Evolutionary conservation across 2,329 filamentous ascomycete species (phyloP), one percentile per base, ranked within the genome.

Genomic region (Penicillium brevicompactum): DNA sequence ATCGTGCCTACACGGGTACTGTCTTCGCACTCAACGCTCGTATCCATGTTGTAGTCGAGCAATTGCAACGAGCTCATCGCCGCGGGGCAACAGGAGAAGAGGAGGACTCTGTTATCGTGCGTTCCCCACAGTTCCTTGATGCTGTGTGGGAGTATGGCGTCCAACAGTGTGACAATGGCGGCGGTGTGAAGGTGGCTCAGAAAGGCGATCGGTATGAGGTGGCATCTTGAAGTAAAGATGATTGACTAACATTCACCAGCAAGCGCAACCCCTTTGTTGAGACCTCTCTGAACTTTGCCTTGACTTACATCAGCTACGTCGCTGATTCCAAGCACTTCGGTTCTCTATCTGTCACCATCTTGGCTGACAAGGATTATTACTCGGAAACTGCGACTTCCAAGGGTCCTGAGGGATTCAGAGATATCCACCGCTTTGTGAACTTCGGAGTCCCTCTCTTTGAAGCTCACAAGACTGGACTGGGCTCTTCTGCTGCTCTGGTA

Each of bases 291-390:
- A 86, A 83, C 74, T 97, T 96, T 78, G 90, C 85, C 52, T 83
- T 97, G 65, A 94, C 89, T 52, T 97, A 96, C 91, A 72, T 81
- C 74, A 68, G 75, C 73, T 70, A 77, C 75, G 62, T 77, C 62
- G 62, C 76, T 73, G 80, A 71, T 71, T 77, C 74, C 5, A 70
- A 82, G 76, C 69, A 86, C 47, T 73, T 94, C 68, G 82, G 82
- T 13, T 85, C 92, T 4, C 78, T 88, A 30, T 85, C 85, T 13
- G 84, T 97, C 72, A 92, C 90, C 58, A 93, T 99, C 71, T 84
- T 97, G 34, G 93, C 94, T 57, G 92, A 97, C 76, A 92, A 94
- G 69, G 91, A 95, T 78, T 99, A 99, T 82, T 99, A 97, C 80
- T 97, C 94, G 4, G 86, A 87, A 56, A 81, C 87, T 2, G 71